Evolutionary conservation across 2,329 filamentous ascomycete genomes (phyloP), one percentile per base, ranked within the genome.

Genomic region (Fonsecaea pugnacius): DNA sequence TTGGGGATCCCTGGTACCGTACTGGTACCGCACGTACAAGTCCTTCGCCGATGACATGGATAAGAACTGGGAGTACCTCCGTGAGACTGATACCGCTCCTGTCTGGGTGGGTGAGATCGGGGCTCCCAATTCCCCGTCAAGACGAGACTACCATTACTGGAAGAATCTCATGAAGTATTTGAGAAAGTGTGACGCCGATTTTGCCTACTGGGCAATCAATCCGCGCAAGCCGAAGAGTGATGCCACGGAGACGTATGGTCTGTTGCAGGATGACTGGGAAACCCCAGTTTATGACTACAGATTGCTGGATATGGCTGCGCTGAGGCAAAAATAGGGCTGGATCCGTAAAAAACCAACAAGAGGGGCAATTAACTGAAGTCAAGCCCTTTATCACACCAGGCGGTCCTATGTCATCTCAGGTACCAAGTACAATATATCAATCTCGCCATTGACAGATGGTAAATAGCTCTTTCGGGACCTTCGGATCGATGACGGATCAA

Each of bases 41-140:
- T 86, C 85, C n/a, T 90, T 90, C 71, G 83, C 81, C 30, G 74
- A 79, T 60, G 80, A 86, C 58, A 89, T 90, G 87, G 79, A 82
- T 30, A 74, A 80, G 66, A 89, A 89, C 74, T 90, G 88, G 88
- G 87, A 78, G 2, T 90, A 87, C 71, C 80, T 90, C 24, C 76
- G 90, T 14, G 80, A 84, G 64, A 78, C 78, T 36, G 74, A 84
- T 69, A 74, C 80, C 10, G 85, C 84, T 18, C 88, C 88, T 0
- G 87, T 90, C 9, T 90, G 88, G 88, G 82, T 90, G 32, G 87
- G 87, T 57, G 88, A 90, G 76, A 84, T 90, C 64, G 87, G 88
- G 1, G 84, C 85, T 30, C 84, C 87, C 18, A 76, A 78, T 55
- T 66, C 74, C 5, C 85, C 86, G 0, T 80, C 79, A 36, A 76